Evolutionary conservation across 2,329 filamentous ascomycete species (phyloP), one percentile per base, ranked within the genome.

Genomic region (Cladosporium austrohemisphaericum): DNA sequence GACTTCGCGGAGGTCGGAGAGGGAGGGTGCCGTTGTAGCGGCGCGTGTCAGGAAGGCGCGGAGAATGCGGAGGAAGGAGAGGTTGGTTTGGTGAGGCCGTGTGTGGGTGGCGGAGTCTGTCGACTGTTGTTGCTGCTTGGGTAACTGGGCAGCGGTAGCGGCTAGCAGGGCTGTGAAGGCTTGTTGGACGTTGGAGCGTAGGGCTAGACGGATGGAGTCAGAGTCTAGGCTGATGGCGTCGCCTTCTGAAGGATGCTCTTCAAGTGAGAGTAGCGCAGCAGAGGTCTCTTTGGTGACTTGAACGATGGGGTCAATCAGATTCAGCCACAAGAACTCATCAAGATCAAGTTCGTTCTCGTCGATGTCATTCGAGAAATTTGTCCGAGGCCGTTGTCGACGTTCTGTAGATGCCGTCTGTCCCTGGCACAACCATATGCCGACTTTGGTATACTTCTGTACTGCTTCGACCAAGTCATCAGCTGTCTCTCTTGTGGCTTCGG

Each of bases 381-480:
- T 58, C 58, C 69, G 57, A 16, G 62, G 64, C 35, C 64, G 59
- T 20, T 59, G 57, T 16, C 52, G 50, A 2, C 63, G 57, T n/a
- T 58, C 35, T 5, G 56, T 55, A 0, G 77, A 79, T 60, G 85
- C 87, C 41, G 81, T 88, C 64, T 95, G 89, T 1, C 85, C 83
- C 68, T 94, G 88, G 60, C 93, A 97, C 10, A 98, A 75, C 93
- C 93, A 98, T 43, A 95, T 92, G 11, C 94, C 93, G 1, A 98
- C 88, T 55, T 90, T 85, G 1, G 85, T 83, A 68, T 95, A 97
- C 65, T 95, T 96, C 53, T 94, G 84, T 14, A 98, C 72, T 1
- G 85, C 83, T 50, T 82, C 79, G 3, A 95, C 75, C 1, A 95
- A 75, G 50, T 91, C 85, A 49, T 85, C 80, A 0, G 85, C 81